Evolutionary conservation across 2,329 filamentous ascomycete genomes (phyloP).

Genomic region (Paramyrothecium roridum): DNA sequence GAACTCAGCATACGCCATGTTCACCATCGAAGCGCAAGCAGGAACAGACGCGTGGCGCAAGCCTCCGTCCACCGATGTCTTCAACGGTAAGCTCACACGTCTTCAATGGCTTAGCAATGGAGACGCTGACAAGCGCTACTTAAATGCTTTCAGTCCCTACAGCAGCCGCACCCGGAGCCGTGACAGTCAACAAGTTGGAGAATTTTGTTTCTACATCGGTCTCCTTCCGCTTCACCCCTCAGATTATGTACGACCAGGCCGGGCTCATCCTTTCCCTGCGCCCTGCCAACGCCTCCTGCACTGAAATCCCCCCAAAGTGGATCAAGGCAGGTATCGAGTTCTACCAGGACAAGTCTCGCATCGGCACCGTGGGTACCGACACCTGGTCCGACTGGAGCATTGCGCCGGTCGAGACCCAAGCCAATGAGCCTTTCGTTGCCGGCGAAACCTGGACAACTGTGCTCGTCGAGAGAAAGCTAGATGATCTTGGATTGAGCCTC

Average conservation of each 20-base stretch:
- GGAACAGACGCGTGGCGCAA: slow-evolving; percentile 71
- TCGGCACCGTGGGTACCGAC: slow-evolving; percentile 66
- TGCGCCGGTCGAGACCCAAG: slow-evolving; percentile 28
- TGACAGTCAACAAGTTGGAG: background rate
- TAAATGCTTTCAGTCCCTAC: background rate
- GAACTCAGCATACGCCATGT: background rate
- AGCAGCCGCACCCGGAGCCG: background rate
- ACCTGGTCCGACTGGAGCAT: slow-evolving; percentile 69
- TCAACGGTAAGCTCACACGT: slow-evolving; percentile 43
- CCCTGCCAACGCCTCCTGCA: background rate
- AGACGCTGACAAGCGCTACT: background rate
- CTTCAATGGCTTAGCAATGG: background rate
- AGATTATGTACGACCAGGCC: slow-evolving; percentile 10
- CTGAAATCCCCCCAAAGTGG: slow-evolving; percentile 47
- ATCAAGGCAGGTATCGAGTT: slow-evolving; percentile 72
- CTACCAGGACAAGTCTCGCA: slow-evolving; percentile 53
- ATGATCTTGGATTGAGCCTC: slow-evolving; percentile 33
- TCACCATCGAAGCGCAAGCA: slow-evolving; percentile 46
- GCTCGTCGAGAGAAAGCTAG: slow-evolving; percentile 45
- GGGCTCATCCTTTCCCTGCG: background rate
- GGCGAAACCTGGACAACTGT: slow-evolving; percentile 16
- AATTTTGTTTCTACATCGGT: slow-evolving; percentile 42
- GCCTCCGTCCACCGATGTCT: slow-evolving; percentile 56
- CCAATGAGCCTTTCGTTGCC: slow-evolving; percentile 23
- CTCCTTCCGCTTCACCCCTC: slow-evolving; percentile 55